phyloP scores from a whole-genome alignment of 2,329 filamentous ascomycete species.

The Alternaria sp. region DNA sequence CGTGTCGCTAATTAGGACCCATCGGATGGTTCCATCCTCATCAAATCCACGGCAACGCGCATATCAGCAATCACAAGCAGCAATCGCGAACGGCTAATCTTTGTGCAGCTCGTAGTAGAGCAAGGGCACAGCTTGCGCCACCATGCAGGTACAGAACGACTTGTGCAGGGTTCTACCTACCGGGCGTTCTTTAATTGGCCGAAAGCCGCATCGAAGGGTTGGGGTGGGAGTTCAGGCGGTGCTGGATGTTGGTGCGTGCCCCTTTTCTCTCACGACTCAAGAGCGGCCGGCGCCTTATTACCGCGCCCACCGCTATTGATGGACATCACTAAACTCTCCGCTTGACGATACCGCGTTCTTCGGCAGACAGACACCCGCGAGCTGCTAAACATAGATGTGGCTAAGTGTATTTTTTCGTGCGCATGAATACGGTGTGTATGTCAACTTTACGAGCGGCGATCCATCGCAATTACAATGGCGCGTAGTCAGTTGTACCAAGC shows the following conservation, averaged over 20 bases:
- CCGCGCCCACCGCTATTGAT: conserved; percentile 10
- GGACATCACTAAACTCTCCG: conserved; percentile 12
- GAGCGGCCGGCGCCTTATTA: neutral
- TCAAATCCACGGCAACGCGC: conserved; percentile 8
- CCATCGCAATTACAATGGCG: neutral
- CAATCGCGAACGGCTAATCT: conserved; percentile 23
- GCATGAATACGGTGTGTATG: neutral
- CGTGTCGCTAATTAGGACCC: conserved; percentile 2
- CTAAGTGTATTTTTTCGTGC: neutral
- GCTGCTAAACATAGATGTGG: neutral
- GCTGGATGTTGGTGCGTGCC: conserved; percentile 17
- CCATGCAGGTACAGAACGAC: conserved; percentile 33
- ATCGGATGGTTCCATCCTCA: neutral
- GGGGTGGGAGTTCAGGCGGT: conserved; percentile 3
- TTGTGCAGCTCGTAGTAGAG: conserved; percentile 22
- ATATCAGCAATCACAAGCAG: conserved; percentile 14
- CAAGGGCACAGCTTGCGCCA: conserved; percentile 18
- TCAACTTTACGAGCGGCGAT: neutral
- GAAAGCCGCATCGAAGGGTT: conserved; percentile 18
- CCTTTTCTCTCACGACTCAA: conserved; percentile 17
- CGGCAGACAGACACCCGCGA: neutral
- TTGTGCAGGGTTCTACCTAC: conserved; percentile 11
- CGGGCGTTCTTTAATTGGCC: conserved; percentile 22
- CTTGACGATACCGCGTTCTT: neutral
- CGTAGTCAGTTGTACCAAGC: neutral